phyloP scores from a whole-genome alignment of 768 basidiomycete genomes.

The Lepiota brunneoincarnata region DNA sequence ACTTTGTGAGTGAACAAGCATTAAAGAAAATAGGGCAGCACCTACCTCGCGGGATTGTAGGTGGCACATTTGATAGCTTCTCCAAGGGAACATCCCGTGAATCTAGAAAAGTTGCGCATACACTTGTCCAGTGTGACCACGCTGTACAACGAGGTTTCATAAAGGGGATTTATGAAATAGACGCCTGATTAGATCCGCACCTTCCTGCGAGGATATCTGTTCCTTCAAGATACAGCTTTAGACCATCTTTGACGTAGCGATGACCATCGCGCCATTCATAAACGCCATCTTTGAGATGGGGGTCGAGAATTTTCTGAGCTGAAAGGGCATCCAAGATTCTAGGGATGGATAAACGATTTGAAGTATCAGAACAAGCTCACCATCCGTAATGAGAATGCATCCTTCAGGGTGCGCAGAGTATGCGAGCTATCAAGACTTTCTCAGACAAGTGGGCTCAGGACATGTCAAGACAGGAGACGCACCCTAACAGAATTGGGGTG shows the following conservation, averaged over 20 bases:
- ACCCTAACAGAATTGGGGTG: constrained; percentile 90
- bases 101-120: constrained; percentile 80
- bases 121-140: constrained; percentile 83
- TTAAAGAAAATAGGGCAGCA: neutral
- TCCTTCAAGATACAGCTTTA: constrained; percentile 78
- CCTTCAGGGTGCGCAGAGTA: constrained; percentile 82
- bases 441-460: neutral
- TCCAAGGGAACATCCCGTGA: constrained; percentile 80
- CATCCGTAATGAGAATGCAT: constrained; percentile 88
- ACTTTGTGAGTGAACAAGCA: neutral
- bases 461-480: constrained; percentile 23
- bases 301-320: constrained; percentile 89
- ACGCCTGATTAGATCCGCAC: constrained; percentile 34
- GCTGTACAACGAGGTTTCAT: constrained; percentile 30
- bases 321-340: neutral
- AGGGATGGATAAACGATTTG: neutral
- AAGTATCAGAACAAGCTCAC: constrained; percentile 37
- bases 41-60: constrained; percentile 77
- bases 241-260: constrained; percentile 77
- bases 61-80: constrained; percentile 88
- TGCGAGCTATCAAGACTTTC: constrained; percentile 52
- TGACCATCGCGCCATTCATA: constrained; percentile 88
- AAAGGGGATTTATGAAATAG: neutral
- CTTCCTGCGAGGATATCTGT: constrained; percentile 89
- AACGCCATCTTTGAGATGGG: constrained; percentile 76